Evolutionary conservation across 352 stramenopile species (phyloP).

Genomic region (Pythium aquatile): DNA sequence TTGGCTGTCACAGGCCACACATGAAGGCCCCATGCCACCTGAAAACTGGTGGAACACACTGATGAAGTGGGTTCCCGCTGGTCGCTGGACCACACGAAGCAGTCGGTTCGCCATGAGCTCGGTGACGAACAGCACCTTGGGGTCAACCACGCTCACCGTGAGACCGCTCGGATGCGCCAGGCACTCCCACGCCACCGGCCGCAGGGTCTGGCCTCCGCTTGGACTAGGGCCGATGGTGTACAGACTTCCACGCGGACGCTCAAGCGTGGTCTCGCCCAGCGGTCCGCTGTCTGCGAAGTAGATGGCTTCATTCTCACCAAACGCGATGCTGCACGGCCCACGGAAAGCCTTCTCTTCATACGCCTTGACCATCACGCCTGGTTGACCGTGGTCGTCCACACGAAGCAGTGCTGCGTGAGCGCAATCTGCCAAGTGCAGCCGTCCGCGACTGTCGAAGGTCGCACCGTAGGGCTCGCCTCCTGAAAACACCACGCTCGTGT

Average conservation of each 20-base stretch:
- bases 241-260: constrained; percentile 70
- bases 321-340: constrained; percentile 66
- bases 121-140: constrained; percentile 57
- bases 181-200: constrained; percentile 64
- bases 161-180: constrained; percentile 84
- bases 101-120: constrained; percentile 85
- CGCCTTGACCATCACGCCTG: constrained; percentile 71
- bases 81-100: constrained; percentile 61
- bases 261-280: constrained; percentile 84
- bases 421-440: constrained; percentile 69
- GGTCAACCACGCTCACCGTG: constrained; percentile 31
- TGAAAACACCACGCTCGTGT: constrained; percentile 56
- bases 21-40: constrained; percentile 76
- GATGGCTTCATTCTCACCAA: constrained; percentile 53
- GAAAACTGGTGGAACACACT: constrained; percentile 86
- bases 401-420: constrained; percentile 71
- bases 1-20: constrained; percentile 56
- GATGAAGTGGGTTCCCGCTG: constrained; percentile 62
- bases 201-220: constrained; percentile 69
- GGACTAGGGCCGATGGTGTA: constrained; percentile 68
- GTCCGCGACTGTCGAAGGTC: constrained; percentile 55
- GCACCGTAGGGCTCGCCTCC: constrained; percentile 68
- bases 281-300: constrained; percentile 88
- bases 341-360: constrained; percentile 83
- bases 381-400: constrained; percentile 56